Base-by-base conservation (phyloP, 148 eudicot genomes). In the Drosera capensis region DNA sequence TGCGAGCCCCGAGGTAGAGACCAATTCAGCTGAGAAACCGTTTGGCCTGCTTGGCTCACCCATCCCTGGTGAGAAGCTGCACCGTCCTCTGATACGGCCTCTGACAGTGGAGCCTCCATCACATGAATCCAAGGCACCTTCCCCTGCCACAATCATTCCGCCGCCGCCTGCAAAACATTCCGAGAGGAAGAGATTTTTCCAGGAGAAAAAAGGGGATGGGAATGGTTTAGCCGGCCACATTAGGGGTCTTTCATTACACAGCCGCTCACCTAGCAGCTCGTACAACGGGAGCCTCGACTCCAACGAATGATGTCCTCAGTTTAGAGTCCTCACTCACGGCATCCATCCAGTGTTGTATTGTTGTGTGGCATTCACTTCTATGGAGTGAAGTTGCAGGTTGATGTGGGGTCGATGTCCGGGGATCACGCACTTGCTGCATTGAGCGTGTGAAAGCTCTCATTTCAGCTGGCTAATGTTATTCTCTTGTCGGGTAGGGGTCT, bases 141-240 rank as follows among this genome's bases (percentile, higher is more conserved):
- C 63, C 53, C 55, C 75, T 25, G 68, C 74, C 37, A 70, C 72
- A 20, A 49, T 46, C 16, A 73, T 90, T 57, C 99, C 99, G 15
- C 99, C 99, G 22, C 99, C 99, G 0, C 99, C 99, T 21, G 74
- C 99, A 22, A 90, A 84, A 52, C 99, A 84, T 42, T 56, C 70
- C 8, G 99, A 90, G 69, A 66, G 99, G 38, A 82, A 90, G 64
- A 90, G 59, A 40, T 90, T 84, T 66, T 90, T 90, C 61, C 84
- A 80, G 68, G 93, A 80, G 64, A 84, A 81, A 60, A 76, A 65
- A 55, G 48, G 64, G 7, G 94, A 84, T 52, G 73, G 73, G 15
- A 51, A 74, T 42, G 26, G 59, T 40, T 71, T 83, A 46, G 52
- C 74, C n/a, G 79, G 76, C 48, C 93, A 75, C 59, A 63, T 78